Evolutionary conservation across 805 yeast species (phyloP), one percentile per base, ranked within the genome.

Genomic region (Alloascoidea africana): DNA sequence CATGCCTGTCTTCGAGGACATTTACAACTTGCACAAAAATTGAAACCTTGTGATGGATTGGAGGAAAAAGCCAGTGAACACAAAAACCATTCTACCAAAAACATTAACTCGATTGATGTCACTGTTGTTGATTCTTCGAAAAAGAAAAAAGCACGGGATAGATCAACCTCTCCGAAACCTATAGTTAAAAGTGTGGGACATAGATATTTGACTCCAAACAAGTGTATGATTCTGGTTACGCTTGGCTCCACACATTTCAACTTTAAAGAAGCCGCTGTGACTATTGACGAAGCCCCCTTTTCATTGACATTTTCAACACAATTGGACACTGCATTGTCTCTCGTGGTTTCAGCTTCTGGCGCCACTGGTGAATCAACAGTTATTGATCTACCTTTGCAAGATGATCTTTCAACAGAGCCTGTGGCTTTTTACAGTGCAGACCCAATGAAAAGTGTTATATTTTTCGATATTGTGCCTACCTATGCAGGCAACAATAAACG

Each of bases 1-100:
- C 97, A 89, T 55, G 96, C 96, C 0, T 77, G 84, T 36, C 62
- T 89, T 35, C 68, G 96, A 47, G 97, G 97, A 3, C 94, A 86
- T 53, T 59, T 87, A 41, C 66, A 62, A 2, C 70, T 84, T 27
- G 77, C 91, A 1, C 72, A 72, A 38, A 47, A 72, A 49, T 59
- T 89, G 39, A 52, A 49, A 14, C 30, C 30, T 8, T 8, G 8
- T 23, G n/a, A 8, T 23, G 13, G n/a, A 8, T 23, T 23, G 30
- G 30, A 23, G 30, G n/a, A 8, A 8, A 23, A n/a, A 23, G 13
- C 30, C 8, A 8, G 8, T 23, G 8, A 8, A 23, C 8, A 8
- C n/a, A 8, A 8, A 23, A 8, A 27, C 11, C 30, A n/a, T 11
- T 30, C 35, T 6, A 16, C 33, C 3, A n/a, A 37, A 5, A 16